These are phyloP conservation scores for Phytophthora foliorum DNA, from an alignment of 352 stramenopile species.

Conservation along the genomic window DNA sequence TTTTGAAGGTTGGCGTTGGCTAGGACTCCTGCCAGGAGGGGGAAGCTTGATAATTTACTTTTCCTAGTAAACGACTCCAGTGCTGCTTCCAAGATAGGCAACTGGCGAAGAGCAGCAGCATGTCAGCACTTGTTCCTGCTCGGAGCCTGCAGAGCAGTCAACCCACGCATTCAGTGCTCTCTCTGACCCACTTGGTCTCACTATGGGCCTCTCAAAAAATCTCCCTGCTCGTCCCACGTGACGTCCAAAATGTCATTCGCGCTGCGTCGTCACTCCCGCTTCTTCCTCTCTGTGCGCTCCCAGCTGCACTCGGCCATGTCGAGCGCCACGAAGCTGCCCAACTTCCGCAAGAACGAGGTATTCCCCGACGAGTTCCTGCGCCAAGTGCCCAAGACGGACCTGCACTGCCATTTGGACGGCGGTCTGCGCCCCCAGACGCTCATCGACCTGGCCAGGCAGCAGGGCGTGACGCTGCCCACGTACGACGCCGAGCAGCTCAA, in stretches of 20 bases:
- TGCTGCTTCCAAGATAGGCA: no score
- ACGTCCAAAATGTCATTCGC: constrained; percentile 6
- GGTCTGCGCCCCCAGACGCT: constrained; percentile 84
- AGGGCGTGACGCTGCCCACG: constrained; percentile 79
- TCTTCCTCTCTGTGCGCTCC: constrained; percentile 5
- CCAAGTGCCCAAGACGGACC: constrained; percentile 82
- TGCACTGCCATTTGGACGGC: constrained; percentile 91
- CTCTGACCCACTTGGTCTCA: no score
- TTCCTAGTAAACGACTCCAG: no score
- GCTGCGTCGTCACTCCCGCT: constrained; percentile 20
- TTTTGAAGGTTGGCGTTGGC: no score
- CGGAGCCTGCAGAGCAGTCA: no score
- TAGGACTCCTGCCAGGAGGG: no score
- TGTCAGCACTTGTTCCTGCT: no score
- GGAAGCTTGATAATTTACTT: no score
- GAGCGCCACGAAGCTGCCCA: constrained; percentile 4
- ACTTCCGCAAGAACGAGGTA: constrained; percentile 61
- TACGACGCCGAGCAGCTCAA: constrained; percentile 71
- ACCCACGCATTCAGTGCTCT: no score
- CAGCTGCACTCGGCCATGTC: constrained; percentile 1
- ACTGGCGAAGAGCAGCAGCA: no score
- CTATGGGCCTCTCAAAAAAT: no score
- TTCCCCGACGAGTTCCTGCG: constrained; percentile 82
- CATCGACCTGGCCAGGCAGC: constrained; percentile 82
- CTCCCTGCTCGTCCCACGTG: background rate